phyloP scores from a whole-genome alignment of 1,139 yeast species.

The Blastobotrys proliferans region DNA sequence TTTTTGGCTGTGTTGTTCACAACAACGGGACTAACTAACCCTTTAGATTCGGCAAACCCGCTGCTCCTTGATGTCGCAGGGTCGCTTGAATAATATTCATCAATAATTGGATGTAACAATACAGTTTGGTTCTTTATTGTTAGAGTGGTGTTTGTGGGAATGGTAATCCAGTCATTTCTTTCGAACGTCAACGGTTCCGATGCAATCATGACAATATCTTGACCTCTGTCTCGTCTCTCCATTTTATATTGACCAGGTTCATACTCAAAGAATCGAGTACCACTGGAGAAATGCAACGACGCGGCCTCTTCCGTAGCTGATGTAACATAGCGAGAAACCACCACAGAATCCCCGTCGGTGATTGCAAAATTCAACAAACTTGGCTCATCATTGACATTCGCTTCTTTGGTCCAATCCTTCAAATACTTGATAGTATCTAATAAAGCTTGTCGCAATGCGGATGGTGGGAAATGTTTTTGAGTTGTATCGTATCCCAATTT shows the following conservation, averaged over 20 bases:
- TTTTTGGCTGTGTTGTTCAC: conserved; percentile 38
- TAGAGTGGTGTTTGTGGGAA: conserved; percentile 86
- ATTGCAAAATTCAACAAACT: conserved; percentile 89
- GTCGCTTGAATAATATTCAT: conserved; percentile 78
- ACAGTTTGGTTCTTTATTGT: conserved; percentile 84
- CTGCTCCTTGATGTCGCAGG: conserved; percentile 67
- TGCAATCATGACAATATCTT: conserved; percentile 93
- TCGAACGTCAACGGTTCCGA: conserved; percentile 96
- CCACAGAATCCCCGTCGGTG: conserved; percentile 88
- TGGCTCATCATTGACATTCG: conserved; percentile 56
- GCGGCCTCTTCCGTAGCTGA: conserved; percentile 94
- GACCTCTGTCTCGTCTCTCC: conserved; percentile 91
- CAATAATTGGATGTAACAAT: conserved; percentile 82
- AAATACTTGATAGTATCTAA: conserved; percentile 67
- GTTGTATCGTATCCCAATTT: conserved; percentile 62
- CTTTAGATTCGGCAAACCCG: conserved; percentile 82
- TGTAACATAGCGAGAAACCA: conserved; percentile 82
- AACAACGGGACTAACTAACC: conserved; percentile 79
- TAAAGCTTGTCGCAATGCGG: conserved; percentile 61
- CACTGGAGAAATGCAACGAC: conserved; percentile 88
- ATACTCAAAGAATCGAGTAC: conserved; percentile 84
- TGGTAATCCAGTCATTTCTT: conserved; percentile 95
- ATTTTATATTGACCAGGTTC: conserved; percentile 81
- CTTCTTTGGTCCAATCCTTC: conserved; percentile 61
- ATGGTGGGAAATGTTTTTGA: conserved; percentile 51